Conservation (phyloP, 1,284 basidiomycete genomes). For the Tylopilus orsonianus region DNA sequence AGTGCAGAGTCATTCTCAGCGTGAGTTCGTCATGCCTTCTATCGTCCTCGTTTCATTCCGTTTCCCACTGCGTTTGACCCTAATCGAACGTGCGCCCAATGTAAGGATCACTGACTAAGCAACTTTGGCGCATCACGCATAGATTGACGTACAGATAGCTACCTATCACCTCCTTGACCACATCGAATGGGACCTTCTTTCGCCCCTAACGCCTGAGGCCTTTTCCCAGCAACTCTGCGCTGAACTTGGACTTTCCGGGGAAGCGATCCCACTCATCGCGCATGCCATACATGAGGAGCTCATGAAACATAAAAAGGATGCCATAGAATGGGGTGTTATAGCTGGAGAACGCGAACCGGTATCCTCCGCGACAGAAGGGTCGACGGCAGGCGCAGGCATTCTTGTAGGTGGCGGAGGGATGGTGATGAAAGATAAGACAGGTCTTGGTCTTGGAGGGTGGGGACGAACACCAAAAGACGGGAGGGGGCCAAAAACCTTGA, state of each 20-base stretch:
- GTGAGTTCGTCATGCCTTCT: conserved; percentile 48
- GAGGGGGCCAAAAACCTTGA: conserved; percentile 77
- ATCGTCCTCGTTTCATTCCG: conserved; percentile 1
- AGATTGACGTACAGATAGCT: conserved; percentile 98
- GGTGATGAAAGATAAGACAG: conserved; percentile 75
- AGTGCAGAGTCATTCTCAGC: conserved; percentile 88
- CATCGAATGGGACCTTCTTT: conserved; percentile 97
- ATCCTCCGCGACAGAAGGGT: conserved; percentile 20
- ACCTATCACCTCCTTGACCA: conserved; percentile 90
- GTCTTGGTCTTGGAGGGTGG: conserved; percentile 69
- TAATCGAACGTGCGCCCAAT: conserved; percentile 18
- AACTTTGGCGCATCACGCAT: conserved; percentile 13
- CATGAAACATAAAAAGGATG: conserved; percentile 92
- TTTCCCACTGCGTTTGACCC: conserved; percentile 16
- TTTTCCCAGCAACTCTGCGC: conserved; percentile 82
- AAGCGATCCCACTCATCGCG: conserved; percentile 85
- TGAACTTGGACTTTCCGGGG: conserved; percentile 87
- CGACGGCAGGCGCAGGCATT: conserved; percentile 28
- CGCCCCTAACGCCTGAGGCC: conserved; percentile 84
- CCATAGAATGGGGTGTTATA: conserved; percentile 89
- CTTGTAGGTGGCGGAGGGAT: conserved; percentile 22
- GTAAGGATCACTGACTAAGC: conserved; percentile 19
- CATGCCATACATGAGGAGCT: conserved; percentile 96
- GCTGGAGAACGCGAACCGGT: conserved; percentile 48
- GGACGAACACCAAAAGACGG: conserved; percentile 68